These are phyloP conservation scores for Fusarium cicatricum DNA, from an alignment of 2,329 filamentous ascomycete genomes.

Conservation along the genomic window DNA sequence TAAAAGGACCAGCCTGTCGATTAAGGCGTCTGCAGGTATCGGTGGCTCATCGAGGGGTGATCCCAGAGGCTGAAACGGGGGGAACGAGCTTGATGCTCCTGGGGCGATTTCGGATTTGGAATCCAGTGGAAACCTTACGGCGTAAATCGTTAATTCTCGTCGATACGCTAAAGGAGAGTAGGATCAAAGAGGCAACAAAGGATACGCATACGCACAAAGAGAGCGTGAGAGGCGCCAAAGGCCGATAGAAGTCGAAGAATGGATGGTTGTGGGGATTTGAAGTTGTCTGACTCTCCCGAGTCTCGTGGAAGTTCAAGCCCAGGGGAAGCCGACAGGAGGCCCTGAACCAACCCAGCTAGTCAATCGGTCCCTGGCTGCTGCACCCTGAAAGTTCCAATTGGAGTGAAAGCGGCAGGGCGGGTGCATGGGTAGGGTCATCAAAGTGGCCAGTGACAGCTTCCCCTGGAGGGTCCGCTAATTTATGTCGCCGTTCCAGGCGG, in stretches of 20 bases:
- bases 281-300: conserved; percentile 29
- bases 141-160: conserved; percentile 8
- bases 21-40: conserved; percentile 21
- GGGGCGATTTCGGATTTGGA: conserved; percentile 28
- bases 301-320: conserved; percentile 33
- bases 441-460: conserved; percentile 14
- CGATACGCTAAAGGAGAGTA: conserved; percentile 5
- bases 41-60: conserved; percentile 35
- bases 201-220: conserved; percentile 14
- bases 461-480: conserved; percentile 26
- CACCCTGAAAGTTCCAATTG: background rate
- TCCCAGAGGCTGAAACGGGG: conserved; percentile 36
- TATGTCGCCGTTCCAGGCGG: conserved; percentile 22
- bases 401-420: conserved; percentile 11
- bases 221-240: conserved; percentile 26
- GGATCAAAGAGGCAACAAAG: conserved; percentile 9
- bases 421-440: conserved; percentile 14
- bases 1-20: conserved; percentile 25
- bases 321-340: conserved; percentile 30
- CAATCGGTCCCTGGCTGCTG: conserved; percentile 4
- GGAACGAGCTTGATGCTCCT: conserved; percentile 17
- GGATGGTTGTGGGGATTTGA: conserved; percentile 37
- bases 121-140: conserved; percentile 32
- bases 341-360: conserved; percentile 13
- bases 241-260: conserved; percentile 13